Conservation (phyloP, 768 basidiomycete genomes). For the Psilocybe sp. region DNA sequence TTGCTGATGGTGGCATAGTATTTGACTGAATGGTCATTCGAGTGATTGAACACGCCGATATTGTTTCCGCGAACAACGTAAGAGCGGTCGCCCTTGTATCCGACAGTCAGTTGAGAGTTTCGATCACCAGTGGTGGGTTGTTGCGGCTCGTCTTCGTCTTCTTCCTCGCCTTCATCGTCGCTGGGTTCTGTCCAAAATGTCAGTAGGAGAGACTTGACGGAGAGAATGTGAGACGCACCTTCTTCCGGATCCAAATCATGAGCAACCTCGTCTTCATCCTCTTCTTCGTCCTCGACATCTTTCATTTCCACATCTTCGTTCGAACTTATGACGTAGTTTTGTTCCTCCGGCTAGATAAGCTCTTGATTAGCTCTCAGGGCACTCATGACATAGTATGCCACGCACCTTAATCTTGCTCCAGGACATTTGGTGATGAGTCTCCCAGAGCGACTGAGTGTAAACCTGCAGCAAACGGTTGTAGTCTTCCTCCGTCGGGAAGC, state of each 20-base stretch:
- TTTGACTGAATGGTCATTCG: slow-evolving; percentile 67
- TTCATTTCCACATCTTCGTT: slow-evolving; percentile 89
- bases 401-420: slow-evolving; percentile 83
- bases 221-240: slow-evolving; percentile 35
- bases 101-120: slow-evolving; percentile 90
- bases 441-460: slow-evolving; percentile 78
- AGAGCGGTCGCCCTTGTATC: slow-evolving; percentile 93
- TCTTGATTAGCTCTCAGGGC: not conserved
- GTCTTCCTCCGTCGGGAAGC: slow-evolving; percentile 54
- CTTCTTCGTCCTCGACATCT: slow-evolving; percentile 70
- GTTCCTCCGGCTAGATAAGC: slow-evolving; percentile 68
- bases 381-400: not conserved
- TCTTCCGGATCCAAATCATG: slow-evolving; percentile 64
- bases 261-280: slow-evolving; percentile 75
- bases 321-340: slow-evolving; percentile 75
- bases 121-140: slow-evolving; percentile 53
- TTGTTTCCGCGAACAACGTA: slow-evolving; percentile 91
- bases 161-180: slow-evolving; percentile 38
- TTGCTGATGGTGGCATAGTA: slow-evolving; percentile 88
- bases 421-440: slow-evolving; percentile 65
- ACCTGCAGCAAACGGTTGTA: slow-evolving; percentile 58
- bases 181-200: slow-evolving; percentile 32
- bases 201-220: not conserved
- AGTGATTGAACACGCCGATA: slow-evolving; percentile 86
- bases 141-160: slow-evolving; percentile 40